These are phyloP conservation scores for Bruguiera sexangula DNA, from an alignment of 345 rosid genomes.

Conservation along the genomic window DNA sequence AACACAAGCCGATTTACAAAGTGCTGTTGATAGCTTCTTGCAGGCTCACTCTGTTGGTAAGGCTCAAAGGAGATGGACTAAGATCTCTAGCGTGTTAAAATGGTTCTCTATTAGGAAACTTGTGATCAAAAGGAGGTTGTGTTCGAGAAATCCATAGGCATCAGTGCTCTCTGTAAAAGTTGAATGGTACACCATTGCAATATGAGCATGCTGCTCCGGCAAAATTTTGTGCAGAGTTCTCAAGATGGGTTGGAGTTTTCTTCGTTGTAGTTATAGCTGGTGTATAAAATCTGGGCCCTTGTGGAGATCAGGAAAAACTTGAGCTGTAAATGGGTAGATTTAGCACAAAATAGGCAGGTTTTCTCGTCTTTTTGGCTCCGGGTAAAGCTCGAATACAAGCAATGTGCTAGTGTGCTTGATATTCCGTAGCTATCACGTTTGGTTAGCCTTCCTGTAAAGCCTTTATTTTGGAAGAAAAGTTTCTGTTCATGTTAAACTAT, in stretches of 20 bases:
- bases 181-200: not conserved
- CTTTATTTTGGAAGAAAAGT: not conserved
- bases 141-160: conserved; percentile 35
- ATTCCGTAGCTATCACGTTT: conserved; percentile 10
- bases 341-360: conserved; percentile 11
- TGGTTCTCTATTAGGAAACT: conserved; percentile 64
- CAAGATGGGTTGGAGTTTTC: too few species aligned
- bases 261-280: not conserved
- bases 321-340: conserved; percentile 19
- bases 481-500: not conserved
- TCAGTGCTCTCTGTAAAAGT: conserved; percentile 10
- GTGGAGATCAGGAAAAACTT: conserved; percentile 3
- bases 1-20: conserved; percentile 57
- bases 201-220: conserved; percentile 16
- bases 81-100: conserved; percentile 70
- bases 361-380: conserved; percentile 10
- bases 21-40: conserved; percentile 55
- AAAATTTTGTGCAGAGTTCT: conserved; percentile 23
- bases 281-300: conserved; percentile 5
- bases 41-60: conserved; percentile 41
- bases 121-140: conserved; percentile 39
- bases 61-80: conserved; percentile 88
- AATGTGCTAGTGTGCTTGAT: not conserved
- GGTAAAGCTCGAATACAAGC: conserved; percentile 15
- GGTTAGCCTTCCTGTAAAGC: conserved; percentile 11